phyloP scores from a whole-genome alignment of 2,329 filamentous ascomycete genomes.

The Penicillium hesseltinei region DNA sequence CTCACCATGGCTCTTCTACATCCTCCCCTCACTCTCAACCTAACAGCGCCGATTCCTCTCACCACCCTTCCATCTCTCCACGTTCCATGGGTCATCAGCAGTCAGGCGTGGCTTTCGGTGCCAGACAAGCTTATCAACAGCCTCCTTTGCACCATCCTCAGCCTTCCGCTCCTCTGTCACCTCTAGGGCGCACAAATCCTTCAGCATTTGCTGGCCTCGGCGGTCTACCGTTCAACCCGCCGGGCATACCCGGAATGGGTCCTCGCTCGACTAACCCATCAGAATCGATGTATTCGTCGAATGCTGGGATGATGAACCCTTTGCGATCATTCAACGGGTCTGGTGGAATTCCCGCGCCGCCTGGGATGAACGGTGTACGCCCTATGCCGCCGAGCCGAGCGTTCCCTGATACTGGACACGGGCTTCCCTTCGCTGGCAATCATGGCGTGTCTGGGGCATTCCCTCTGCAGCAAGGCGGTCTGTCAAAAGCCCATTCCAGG shows the following conservation, averaged over 20 bases:
- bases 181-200: conserved; percentile 59
- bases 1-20: conserved; percentile 72
- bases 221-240: conserved; percentile 54
- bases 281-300: conserved; percentile 56
- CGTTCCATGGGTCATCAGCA: conserved; percentile 63
- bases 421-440: conserved; percentile 43
- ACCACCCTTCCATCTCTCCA: conserved; percentile 59
- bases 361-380: conserved; percentile 60
- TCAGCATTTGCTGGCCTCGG: conserved; percentile 52
- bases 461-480: conserved; percentile 37
- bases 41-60: conserved; percentile 56
- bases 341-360: conserved; percentile 55
- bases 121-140: conserved; percentile 57
- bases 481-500: conserved; percentile 64
- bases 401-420: conserved; percentile 49
- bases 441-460: conserved; percentile 44
- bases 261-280: conserved; percentile 53
- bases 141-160: conserved; percentile 57
- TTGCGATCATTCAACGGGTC: conserved; percentile 54
- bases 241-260: conserved; percentile 54
- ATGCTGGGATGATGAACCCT: conserved; percentile 52
- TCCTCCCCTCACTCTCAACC: conserved; percentile 60
- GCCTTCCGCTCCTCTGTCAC: conserved; percentile 63
- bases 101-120: conserved; percentile 61
- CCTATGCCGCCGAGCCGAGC: conserved; percentile 58